phyloP scores from a whole-genome alignment of 2,329 filamentous ascomycete species.

The Microsporum audouinii region DNA sequence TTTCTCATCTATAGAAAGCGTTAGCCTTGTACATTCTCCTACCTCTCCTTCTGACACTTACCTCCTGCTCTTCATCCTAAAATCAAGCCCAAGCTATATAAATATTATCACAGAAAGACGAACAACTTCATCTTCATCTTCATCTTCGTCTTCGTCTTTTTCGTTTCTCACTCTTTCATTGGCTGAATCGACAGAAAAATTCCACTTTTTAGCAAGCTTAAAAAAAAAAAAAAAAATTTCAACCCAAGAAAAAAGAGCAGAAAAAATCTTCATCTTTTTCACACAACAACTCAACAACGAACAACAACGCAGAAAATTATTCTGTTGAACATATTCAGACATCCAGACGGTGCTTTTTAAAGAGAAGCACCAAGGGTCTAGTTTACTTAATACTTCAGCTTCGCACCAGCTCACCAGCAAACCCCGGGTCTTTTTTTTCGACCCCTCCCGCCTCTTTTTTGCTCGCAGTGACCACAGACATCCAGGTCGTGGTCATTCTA shows the following conservation, averaged over 20 bases:
- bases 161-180: not conserved
- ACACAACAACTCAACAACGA: slow-evolving; percentile 7
- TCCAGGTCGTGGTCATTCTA: slow-evolving; percentile 57
- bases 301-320: not conserved
- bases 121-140: not conserved
- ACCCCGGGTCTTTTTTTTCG: not conserved
- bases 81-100: no score
- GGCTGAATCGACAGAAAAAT: not conserved
- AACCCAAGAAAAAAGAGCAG: not conserved
- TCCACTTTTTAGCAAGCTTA: not conserved
- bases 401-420: not conserved
- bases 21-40: no score
- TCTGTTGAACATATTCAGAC: not conserved
- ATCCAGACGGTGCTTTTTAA: slow-evolving; percentile 7
- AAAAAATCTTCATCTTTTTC: slow-evolving; percentile 10
- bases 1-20: not conserved
- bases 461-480: slow-evolving; percentile 50
- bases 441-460: slow-evolving; percentile 9
- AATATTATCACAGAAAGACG: not conserved
- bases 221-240: not conserved
- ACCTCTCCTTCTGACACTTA: no score
- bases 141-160: not conserved
- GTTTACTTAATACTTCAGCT: not conserved
- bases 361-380: slow-evolving; percentile 8
- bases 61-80: no score